These are phyloP conservation scores for Mychonastes homosphaera DNA, from an alignment of 139 green algal genomes.

Conservation along the genomic window DNA sequence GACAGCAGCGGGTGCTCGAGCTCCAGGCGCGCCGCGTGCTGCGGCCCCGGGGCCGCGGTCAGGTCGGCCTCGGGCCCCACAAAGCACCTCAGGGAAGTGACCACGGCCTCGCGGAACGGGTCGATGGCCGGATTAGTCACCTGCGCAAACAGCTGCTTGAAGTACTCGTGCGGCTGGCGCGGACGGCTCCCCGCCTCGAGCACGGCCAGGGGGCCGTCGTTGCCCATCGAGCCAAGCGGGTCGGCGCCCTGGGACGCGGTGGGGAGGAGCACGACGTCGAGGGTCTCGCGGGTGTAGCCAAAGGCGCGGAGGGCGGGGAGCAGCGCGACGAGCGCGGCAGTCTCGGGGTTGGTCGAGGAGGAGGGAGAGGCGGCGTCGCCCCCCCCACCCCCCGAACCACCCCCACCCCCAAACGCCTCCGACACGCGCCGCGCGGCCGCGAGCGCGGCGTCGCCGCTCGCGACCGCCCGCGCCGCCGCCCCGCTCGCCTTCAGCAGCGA, in stretches of 20 bases:
- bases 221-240: constrained; percentile 93
- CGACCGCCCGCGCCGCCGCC: background rate
- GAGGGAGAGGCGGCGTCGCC: background rate
- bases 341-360: background rate
- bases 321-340: constrained; percentile 20
- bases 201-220: constrained; percentile 79
- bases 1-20: constrained; percentile 71
- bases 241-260: constrained; percentile 73
- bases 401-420: no score
- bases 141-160: constrained; percentile 97
- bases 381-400: no score
- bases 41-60: constrained; percentile 25
- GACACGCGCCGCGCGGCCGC: no score
- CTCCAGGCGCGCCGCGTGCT: constrained; percentile 66
- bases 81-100: constrained; percentile 83
- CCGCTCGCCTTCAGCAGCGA: constrained; percentile 39
- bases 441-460: no score
- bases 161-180: constrained; percentile 87
- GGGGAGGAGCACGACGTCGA: constrained; percentile 85
- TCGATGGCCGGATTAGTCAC: constrained; percentile 97
- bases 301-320: constrained; percentile 38
- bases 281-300: constrained; percentile 79
- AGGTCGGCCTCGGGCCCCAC: constrained; percentile 88
- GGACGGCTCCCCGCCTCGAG: constrained; percentile 61
- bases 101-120: constrained; percentile 87